Conservation (phyloP, 345 rosid species). For the Populus davidiana region DNA sequence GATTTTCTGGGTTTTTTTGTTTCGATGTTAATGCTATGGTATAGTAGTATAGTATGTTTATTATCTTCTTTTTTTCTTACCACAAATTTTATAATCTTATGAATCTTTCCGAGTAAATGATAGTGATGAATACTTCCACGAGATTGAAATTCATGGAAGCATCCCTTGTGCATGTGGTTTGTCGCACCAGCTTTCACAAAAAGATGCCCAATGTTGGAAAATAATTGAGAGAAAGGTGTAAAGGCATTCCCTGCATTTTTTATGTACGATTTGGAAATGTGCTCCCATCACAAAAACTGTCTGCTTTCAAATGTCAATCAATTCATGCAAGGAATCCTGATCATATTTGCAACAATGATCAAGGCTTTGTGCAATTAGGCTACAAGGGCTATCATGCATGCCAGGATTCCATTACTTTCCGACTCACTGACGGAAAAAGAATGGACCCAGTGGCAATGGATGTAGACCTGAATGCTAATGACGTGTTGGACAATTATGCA, state of each 20-base stretch:
- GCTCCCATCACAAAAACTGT: background rate
- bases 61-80: constrained; percentile 32
- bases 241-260: background rate
- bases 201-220: constrained; percentile 5
- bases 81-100: constrained; percentile 22
- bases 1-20: constrained; percentile 32
- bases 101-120: constrained; percentile 37
- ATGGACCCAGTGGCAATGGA: constrained; percentile 2
- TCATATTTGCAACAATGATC: background rate
- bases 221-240: constrained; percentile 14
- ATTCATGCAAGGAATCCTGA: constrained; percentile 16
- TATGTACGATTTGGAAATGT: background rate
- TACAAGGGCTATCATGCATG: constrained; percentile 4
- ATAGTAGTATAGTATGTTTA: constrained; percentile 53
- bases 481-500: background rate
- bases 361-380: background rate
- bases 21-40: constrained; percentile 31
- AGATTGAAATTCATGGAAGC: constrained; percentile 12
- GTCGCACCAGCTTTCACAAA: background rate
- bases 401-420: constrained; percentile 24
- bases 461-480: background rate
- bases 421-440: too few relatives aligned
- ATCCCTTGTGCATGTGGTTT: constrained; percentile 10
- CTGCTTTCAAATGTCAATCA: background rate
- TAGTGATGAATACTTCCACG: constrained; percentile 19